Percentiles rank a stretch among this genome's conserved stretches.
Evolutionary conservation across 208 protist species (phyloP).

Genomic region (Leishmania arabica): DNA sequence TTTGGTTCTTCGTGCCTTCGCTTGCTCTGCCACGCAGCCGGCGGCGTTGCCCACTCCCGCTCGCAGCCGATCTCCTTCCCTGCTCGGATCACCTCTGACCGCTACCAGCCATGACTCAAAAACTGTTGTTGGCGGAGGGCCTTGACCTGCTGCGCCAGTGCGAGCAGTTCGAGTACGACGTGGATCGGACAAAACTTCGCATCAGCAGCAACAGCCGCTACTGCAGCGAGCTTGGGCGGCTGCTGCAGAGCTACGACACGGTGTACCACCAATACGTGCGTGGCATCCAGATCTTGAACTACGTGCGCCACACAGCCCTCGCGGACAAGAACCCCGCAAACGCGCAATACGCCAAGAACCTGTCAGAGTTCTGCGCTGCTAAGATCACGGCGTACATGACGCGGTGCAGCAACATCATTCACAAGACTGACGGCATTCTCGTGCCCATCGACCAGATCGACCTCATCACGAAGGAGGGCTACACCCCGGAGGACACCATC

Average conservation of each 20-base stretch:
- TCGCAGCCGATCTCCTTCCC: too few species aligned
- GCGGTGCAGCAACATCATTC: slow-evolving; percentile 61
- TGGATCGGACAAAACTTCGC: slow-evolving; percentile 51
- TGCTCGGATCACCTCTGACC: background rate
- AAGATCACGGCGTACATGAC: slow-evolving; percentile 81
- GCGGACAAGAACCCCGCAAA: slow-evolving; percentile 36
- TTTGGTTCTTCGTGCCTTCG: background rate
- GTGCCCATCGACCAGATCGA: slow-evolving; percentile 69
- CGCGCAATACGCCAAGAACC: slow-evolving; percentile 49
- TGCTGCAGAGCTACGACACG: slow-evolving; percentile 56
- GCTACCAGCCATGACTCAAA: slow-evolving; percentile 58
- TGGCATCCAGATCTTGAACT: slow-evolving; percentile 76
- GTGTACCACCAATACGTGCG: slow-evolving; percentile 70
- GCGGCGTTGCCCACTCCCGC: background rate
- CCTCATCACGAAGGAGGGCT: slow-evolving; percentile 45
- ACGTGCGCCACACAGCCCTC: slow-evolving; percentile 64
- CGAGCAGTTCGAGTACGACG: slow-evolving; percentile 73
- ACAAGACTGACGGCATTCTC: slow-evolving; percentile 74
- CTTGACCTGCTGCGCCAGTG: slow-evolving; percentile 76
- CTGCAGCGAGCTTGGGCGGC: slow-evolving; percentile 44
- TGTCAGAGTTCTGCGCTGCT: slow-evolving; percentile 61
- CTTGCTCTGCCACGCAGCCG: background rate
- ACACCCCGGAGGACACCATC: slow-evolving; percentile 42
- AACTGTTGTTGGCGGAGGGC: slow-evolving; percentile 74
- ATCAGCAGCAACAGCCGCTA: slow-evolving; percentile 49